Conservation (phyloP, 495 filamentous ascomycete genomes). For the Lasiosphaeriaceae sp. region DNA sequence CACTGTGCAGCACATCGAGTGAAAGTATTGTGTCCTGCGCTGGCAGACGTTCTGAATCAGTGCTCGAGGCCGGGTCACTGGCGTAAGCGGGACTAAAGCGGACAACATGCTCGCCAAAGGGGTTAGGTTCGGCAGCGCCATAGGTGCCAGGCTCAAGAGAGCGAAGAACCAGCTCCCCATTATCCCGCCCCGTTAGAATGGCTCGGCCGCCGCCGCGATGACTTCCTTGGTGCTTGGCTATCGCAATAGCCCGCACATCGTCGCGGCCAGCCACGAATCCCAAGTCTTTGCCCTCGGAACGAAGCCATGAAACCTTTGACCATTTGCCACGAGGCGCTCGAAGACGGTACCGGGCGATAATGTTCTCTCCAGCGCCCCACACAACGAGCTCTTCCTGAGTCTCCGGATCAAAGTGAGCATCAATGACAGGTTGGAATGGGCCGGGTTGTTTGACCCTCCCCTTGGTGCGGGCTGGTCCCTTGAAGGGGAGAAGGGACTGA, state of each 20-base stretch:
- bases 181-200: slow-evolving; percentile 40
- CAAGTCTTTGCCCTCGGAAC: slow-evolving; percentile 20
- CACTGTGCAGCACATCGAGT: slow-evolving; percentile 26
- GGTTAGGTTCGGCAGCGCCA: slow-evolving; percentile 28
- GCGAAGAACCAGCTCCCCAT: slow-evolving; percentile 36
- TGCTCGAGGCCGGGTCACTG: not conserved
- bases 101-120: slow-evolving; percentile 30
- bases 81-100: slow-evolving; percentile 18
- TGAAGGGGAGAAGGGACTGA: slow-evolving; percentile 13
- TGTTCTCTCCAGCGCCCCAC: slow-evolving; percentile 44
- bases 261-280: slow-evolving; percentile 34
- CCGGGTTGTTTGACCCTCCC: not conserved
- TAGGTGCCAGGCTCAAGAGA: slow-evolving; percentile 32
- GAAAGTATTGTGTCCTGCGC: slow-evolving; percentile 31
- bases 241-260: slow-evolving; percentile 36
- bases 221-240: slow-evolving; percentile 22
- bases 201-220: slow-evolving; percentile 20
- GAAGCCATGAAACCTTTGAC: slow-evolving; percentile 27
- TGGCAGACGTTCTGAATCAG: not conserved
- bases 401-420: slow-evolving; percentile 28
- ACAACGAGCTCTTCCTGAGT: slow-evolving; percentile 37
- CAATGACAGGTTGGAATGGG: slow-evolving; percentile 37
- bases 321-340: slow-evolving; percentile 11
- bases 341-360: slow-evolving; percentile 31
- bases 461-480: slow-evolving; percentile 13